Conservation (phyloP, 768 basidiomycete species). For the Cyclocybe aegerita region DNA sequence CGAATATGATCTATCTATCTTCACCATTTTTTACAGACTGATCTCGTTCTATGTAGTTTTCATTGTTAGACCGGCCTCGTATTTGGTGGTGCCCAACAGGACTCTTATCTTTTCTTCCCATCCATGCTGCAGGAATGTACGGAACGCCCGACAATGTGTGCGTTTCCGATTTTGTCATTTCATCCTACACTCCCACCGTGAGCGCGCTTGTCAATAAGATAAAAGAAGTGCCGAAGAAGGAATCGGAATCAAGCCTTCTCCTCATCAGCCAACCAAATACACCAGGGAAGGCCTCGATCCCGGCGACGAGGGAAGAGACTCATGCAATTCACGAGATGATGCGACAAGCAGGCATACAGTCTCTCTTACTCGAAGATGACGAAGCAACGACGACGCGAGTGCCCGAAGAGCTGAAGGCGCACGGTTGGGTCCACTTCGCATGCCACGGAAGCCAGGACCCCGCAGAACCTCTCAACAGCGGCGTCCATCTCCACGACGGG, state of each 20-base stretch:
- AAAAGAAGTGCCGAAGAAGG: background rate
- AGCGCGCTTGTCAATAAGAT: constrained; percentile 7
- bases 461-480: constrained; percentile 22
- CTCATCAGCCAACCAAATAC: constrained; percentile 8
- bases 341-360: background rate
- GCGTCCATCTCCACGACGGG: constrained; percentile 18
- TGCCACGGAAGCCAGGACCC: constrained; percentile 31
- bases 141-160: constrained; percentile 11
- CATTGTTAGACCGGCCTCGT: constrained; percentile 5
- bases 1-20: no score
- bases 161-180: constrained; percentile 14
- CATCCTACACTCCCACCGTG: constrained; percentile 17
- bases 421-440: constrained; percentile 29
- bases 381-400: constrained; percentile 15
- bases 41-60: background rate
- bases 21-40: background rate
- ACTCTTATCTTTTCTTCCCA: constrained; percentile 24
- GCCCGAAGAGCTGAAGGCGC: constrained; percentile 9
- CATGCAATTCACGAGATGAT: background rate
- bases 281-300: constrained; percentile 3
- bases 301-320: constrained; percentile 6
- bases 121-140: constrained; percentile 30
- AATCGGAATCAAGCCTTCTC: constrained; percentile 4
- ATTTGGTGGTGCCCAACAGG: constrained; percentile 29
- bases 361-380: constrained; percentile 1